A percentile compares a stretch with the other conserved stretches of the same genome.
These are phyloP conservation scores for Candida gorgasii DNA, from an alignment of 805 yeast species.

Conservation along the genomic window DNA sequence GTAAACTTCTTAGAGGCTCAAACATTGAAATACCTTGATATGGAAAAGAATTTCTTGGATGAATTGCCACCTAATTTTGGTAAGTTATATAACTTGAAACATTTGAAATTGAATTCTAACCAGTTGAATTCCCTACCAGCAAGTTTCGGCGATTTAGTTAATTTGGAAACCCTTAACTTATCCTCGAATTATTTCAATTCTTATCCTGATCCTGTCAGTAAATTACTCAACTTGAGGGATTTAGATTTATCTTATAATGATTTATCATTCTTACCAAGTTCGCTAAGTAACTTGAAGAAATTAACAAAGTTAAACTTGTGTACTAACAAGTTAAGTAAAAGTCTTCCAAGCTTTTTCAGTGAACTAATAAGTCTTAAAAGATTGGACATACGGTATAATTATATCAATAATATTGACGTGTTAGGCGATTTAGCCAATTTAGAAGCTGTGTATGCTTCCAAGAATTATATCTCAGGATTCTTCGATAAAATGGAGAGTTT, in stretches of 20 bases:
- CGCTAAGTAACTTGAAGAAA: conserved; percentile 57
- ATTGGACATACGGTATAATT: conserved; percentile 77
- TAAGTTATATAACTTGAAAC: conserved; percentile 53
- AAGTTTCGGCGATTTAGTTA: conserved; percentile 54
- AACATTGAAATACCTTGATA: conserved; percentile 62
- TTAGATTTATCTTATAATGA: conserved; percentile 84
- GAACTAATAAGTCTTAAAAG: conserved; percentile 60
- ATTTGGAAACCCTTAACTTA: conserved; percentile 63
- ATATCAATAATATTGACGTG: conserved; percentile 52
- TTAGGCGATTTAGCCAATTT: conserved; percentile 59
- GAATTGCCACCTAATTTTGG: conserved; percentile 59
- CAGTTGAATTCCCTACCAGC: conserved; percentile 64
- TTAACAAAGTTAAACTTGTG: conserved; percentile 72
- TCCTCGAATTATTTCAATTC: conserved; percentile 70
- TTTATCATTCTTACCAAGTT: conserved; percentile 58
- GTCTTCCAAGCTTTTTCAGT: conserved; percentile 54
- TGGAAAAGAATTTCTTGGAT: conserved; percentile 77
- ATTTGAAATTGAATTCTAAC: conserved; percentile 72
- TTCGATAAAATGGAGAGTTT: conserved; percentile 62
- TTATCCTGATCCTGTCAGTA: conserved; percentile 67
- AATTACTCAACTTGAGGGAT: conserved; percentile 57
- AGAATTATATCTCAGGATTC: conserved; percentile 73
- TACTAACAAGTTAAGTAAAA: conserved; percentile 61
- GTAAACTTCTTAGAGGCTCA: conserved; percentile 68
- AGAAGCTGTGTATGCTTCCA: conserved; percentile 72